These are phyloP conservation scores for Phytopythium sindhum DNA, from an alignment of 352 stramenopile species.

Conservation along the genomic window DNA sequence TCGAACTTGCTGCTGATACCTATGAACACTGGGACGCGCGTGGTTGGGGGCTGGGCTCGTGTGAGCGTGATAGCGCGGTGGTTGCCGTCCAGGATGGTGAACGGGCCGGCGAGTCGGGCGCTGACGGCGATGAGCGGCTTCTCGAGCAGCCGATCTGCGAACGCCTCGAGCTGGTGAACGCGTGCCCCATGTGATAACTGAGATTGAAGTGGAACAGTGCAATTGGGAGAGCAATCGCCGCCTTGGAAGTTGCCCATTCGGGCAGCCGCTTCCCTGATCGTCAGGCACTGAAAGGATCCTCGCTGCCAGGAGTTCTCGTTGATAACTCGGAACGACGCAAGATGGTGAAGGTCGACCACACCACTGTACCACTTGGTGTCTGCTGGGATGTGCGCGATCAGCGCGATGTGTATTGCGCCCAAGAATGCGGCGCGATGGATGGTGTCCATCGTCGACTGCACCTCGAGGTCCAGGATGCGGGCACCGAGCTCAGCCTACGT, in stretches of 20 bases:
- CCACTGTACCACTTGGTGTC: constrained; percentile 27
- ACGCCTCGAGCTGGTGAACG: neutral
- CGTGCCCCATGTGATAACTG: neutral
- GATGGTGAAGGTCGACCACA: constrained; percentile 12
- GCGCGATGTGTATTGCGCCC: constrained; percentile 19
- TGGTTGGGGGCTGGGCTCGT: constrained; percentile 10
- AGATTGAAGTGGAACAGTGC: neutral
- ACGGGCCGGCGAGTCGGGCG: constrained; percentile 18
- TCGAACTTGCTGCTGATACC: constrained; percentile 21
- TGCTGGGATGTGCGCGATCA: constrained; percentile 25
- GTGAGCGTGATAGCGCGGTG: constrained; percentile 27
- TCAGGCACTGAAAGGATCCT: neutral
- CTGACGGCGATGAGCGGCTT: constrained; percentile 25
- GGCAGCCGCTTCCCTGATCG: neutral
- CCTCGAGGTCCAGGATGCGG: constrained; percentile 16
- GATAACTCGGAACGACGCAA: constrained; percentile 22
- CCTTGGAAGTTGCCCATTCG: neutral
- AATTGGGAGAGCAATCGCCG: neutral
- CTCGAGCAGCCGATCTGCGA: neutral
- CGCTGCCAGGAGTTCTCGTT: constrained; percentile 26
- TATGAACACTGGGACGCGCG: constrained; percentile 23
- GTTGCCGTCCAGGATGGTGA: constrained; percentile 39
- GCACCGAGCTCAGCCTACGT: constrained; percentile 22
- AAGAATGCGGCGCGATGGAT: constrained; percentile 29
- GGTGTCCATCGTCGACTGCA: constrained; percentile 20